phyloP scores from a whole-genome alignment of 2,329 filamentous ascomycete genomes.

The Fusarium dimerum region DNA sequence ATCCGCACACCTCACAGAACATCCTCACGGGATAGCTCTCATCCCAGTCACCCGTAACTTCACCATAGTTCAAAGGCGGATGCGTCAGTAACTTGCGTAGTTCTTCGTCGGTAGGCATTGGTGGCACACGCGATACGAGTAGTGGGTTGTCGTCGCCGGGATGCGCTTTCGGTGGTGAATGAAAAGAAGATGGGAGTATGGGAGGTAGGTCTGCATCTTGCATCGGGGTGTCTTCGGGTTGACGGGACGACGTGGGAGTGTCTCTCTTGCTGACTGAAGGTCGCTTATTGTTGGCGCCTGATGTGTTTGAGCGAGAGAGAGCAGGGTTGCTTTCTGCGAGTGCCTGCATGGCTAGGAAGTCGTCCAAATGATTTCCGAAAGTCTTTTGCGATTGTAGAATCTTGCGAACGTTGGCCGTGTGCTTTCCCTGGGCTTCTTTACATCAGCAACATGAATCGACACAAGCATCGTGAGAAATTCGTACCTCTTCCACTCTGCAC shows the following conservation, averaged over 20 bases:
- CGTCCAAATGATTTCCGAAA: slow-evolving; percentile 79
- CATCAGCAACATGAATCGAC: slow-evolving; percentile 6
- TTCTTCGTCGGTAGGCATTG: slow-evolving; percentile 59
- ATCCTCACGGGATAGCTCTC: slow-evolving; percentile 56
- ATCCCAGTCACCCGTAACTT: slow-evolving; percentile 55
- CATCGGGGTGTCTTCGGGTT: slow-evolving; percentile 30
- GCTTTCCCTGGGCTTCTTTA: slow-evolving; percentile 49
- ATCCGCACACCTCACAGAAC: slow-evolving; percentile 81
- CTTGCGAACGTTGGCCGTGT: slow-evolving; percentile 70
- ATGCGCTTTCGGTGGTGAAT: slow-evolving; percentile 40
- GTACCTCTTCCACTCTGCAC: slow-evolving; percentile 49
- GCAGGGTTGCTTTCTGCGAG: slow-evolving; percentile 41
- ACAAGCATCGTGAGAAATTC: slow-evolving; percentile 9
- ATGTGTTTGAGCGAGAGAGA: slow-evolving; percentile 33
- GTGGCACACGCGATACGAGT: slow-evolving; percentile 59
- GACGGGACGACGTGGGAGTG: slow-evolving; percentile 22
- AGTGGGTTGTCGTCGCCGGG: slow-evolving; percentile 58
- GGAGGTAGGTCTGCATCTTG: slow-evolving; percentile 27
- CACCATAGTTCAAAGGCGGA: slow-evolving; percentile 68
- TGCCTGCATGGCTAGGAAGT: slow-evolving; percentile 68
- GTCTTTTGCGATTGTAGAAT: slow-evolving; percentile 81
- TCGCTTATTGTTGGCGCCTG: slow-evolving; percentile 33
- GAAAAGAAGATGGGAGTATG: slow-evolving; percentile 37
- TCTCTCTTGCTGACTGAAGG: slow-evolving; percentile 29
- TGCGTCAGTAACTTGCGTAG: slow-evolving; percentile 63